These are phyloP conservation scores for Cucumis cinereus DNA, from an alignment of 306 rosid genomes.

Conservation along the genomic window DNA sequence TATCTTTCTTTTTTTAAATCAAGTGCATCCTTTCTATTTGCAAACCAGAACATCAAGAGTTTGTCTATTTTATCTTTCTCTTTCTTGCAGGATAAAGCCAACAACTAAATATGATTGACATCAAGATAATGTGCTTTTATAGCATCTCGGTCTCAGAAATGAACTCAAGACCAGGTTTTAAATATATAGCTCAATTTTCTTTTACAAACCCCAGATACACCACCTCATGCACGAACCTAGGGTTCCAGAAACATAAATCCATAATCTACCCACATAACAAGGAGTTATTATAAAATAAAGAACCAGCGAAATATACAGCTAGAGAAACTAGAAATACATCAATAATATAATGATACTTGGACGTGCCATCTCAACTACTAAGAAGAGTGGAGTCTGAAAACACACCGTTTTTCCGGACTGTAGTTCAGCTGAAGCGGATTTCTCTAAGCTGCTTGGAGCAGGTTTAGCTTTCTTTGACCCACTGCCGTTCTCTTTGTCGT, in stretches of 20 bases:
- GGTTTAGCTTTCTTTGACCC: slow-evolving; percentile 33
- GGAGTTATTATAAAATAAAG: not conserved
- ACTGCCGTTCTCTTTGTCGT: slow-evolving; percentile 39
- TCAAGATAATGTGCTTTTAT: not conserved
- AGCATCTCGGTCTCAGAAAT: not conserved
- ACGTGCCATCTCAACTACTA: not conserved
- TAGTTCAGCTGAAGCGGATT: slow-evolving; percentile 29
- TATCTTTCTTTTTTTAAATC: not conserved
- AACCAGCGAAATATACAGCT: not conserved
- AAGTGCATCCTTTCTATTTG: not conserved
- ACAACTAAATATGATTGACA: not conserved
- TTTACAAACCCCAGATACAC: not conserved
- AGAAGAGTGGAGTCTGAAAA: slow-evolving; percentile 3
- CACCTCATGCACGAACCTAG: not conserved
- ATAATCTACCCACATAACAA: not conserved
- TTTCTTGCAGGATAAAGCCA: not conserved
- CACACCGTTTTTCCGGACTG: slow-evolving; percentile 38
- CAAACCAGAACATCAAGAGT: not conserved
- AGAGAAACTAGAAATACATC: not conserved
- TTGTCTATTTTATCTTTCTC: not conserved
- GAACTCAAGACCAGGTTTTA: not conserved
- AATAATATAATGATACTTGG: not conserved
- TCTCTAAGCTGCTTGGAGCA: slow-evolving; percentile 3
- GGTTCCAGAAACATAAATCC: not conserved
- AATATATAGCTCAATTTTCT: not conserved